Conservation (phyloP, 352 stramenopile species). For the Phytophthora palmivora region DNA sequence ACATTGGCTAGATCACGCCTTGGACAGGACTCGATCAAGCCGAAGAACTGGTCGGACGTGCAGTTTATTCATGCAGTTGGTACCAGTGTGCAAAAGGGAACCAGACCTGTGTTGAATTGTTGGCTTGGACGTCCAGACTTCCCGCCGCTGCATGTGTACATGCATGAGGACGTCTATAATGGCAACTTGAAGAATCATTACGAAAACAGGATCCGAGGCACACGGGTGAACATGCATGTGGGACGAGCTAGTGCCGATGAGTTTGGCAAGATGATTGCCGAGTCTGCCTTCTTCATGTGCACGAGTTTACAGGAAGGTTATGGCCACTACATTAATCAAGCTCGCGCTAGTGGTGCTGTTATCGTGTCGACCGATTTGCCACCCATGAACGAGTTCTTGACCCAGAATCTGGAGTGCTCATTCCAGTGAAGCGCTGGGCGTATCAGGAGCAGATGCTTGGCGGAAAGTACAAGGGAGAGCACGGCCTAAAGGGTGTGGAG, state of each 20-base stretch:
- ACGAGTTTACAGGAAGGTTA: conserved; percentile 68
- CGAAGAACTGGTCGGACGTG: conserved; percentile 55
- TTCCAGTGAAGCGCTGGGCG: conserved; percentile 36
- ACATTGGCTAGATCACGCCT: conserved; percentile 42
- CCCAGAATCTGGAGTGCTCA: conserved; percentile 50
- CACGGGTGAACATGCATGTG: conserved; percentile 47
- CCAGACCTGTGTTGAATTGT: conserved; percentile 55
- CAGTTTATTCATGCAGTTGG: conserved; percentile 60
- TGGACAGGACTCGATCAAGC: conserved; percentile 32
- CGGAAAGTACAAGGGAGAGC: conserved; percentile 52
- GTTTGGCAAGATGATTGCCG: conserved; percentile 62
- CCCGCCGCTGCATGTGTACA: conserved; percentile 61
- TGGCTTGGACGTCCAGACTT: conserved; percentile 62
- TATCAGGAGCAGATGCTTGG: conserved; percentile 59
- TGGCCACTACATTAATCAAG: conserved; percentile 80
- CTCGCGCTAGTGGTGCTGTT: conserved; percentile 48
- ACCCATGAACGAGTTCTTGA: conserved; percentile 78
- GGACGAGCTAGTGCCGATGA: conserved; percentile 38
- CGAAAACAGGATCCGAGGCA: conserved; percentile 31
- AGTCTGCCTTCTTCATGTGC: conserved; percentile 68
- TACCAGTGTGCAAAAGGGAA: conserved; percentile 66
- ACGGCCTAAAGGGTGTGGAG: conserved; percentile 54
- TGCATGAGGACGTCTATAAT: conserved; percentile 46
- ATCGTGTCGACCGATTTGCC: conserved; percentile 62
- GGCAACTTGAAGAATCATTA: conserved; percentile 39